These are phyloP conservation scores for Haemoproteus tartakovskyi DNA, from an alignment of 169 alveolate genomes.

Conservation along the genomic window DNA sequence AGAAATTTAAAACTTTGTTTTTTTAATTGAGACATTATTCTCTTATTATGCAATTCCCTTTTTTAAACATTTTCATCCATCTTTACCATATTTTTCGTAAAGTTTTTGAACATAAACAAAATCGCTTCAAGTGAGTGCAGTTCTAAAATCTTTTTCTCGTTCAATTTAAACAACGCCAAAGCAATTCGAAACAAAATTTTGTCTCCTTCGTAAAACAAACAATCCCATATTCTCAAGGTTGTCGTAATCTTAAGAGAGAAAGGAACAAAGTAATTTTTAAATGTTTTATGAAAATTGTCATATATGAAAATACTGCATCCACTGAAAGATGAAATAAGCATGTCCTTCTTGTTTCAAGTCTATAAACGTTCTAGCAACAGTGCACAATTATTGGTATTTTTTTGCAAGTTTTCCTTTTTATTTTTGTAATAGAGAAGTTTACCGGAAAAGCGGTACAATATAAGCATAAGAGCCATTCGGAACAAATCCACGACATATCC, in stretches of 20 bases:
- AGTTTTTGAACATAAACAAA: conserved; percentile 68
- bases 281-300: too few species aligned
- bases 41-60: neutral
- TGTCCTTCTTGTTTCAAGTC: too few species aligned
- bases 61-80: neutral
- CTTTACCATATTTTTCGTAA: conserved; percentile 67
- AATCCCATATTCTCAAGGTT: conserved; percentile 83
- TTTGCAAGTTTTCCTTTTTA: neutral
- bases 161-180: conserved; percentile 75
- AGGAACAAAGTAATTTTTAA: neutral
- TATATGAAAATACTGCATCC: too few species aligned
- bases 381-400: neutral
- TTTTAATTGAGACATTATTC: neutral
- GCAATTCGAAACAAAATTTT: conserved; percentile 82
- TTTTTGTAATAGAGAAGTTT: neutral
- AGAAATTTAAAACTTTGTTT: too few species aligned
- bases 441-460: conserved; percentile 81
- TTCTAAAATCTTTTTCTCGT: conserved; percentile 68
- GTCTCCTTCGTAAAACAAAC: conserved; percentile 82
- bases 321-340: too few species aligned
- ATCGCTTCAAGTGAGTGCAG: conserved; percentile 67
- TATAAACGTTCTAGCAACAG: too few species aligned
- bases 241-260: conserved; percentile 72
- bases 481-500: conserved; percentile 80
- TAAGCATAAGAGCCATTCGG: conserved; percentile 85